Evolutionary conservation across 1,284 basidiomycete genomes (phyloP), one percentile per base, ranked within the genome.

Genomic region (Erythrobasidium hasegawianum): DNA sequence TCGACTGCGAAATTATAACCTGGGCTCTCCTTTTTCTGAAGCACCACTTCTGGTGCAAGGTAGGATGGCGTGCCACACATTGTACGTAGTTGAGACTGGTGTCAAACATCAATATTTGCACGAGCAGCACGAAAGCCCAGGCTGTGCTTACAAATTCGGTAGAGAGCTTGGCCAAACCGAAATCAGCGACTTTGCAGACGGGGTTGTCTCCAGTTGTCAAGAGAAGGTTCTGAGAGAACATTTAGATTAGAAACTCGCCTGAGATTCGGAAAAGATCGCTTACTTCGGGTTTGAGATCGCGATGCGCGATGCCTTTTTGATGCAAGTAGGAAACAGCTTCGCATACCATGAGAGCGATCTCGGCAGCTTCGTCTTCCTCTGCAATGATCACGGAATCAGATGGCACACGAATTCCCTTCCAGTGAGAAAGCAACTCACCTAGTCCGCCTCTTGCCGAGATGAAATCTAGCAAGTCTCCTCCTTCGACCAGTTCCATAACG

Each of bases 211-310:
- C 83, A 14, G 75, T 80, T 0, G 88, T 90, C 24, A 91, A 78
- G 2, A 91, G 81, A 5, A 90, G 82, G 71, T 90, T 90, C 83
- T 71, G 49, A 11, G n/a, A n/a, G 54, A 43, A 14, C 11, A 7
- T 20, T 9, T 20, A 20, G 60, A 78, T 78, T 59, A 77, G 70
- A 67, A 73, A 1, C 71, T 11, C 8, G 14, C 10, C 38, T 41
- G 52, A 45, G 50, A 55, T 58, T 62, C 60, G 20, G 20, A 20
- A 9, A 10, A 14, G 47, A 11, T 20, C 24, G 50, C 75, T 72
- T 47, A 75, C 86, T 82, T 95, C 93, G 0, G 92, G 92, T 77
- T 96, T 95, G 52, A 97, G 80, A 78, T 96, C 92, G 39, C 93
- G 87, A 78, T 96, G 92, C 0, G 90, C 84, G 53, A 97, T 84